These are phyloP conservation scores for Oenanthe javanica DNA, from an alignment of 140 eudicot species.

Conservation along the genomic window DNA sequence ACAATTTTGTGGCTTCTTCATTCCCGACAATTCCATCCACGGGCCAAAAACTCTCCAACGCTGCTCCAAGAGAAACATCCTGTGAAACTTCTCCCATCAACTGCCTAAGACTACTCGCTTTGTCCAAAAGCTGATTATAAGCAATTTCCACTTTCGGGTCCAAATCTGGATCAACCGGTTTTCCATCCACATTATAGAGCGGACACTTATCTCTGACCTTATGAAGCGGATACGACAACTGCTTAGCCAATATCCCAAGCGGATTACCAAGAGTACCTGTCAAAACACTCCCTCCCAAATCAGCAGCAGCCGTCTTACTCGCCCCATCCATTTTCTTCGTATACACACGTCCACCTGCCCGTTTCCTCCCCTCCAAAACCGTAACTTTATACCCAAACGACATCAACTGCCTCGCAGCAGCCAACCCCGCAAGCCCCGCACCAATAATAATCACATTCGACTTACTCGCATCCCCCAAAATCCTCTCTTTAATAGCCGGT, in stretches of 20 bases:
- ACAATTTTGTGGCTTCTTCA: constrained; percentile 56
- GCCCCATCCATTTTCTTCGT: constrained; percentile 68
- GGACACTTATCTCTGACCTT: constrained; percentile 95
- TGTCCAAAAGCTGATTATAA: constrained; percentile 74
- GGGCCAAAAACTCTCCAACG: constrained; percentile 74
- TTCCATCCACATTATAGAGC: constrained; percentile 67
- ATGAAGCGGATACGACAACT: constrained; percentile 68
- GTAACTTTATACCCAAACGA: constrained; percentile 86
- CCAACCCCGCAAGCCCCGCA: constrained; percentile 92
- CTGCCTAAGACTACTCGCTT: constrained; percentile 67
- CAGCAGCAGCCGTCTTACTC: constrained; percentile 65
- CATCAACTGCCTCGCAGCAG: constrained; percentile 93
- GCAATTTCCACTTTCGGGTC: constrained; percentile 70
- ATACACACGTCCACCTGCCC: constrained; percentile 91
- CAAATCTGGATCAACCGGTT: constrained; percentile 59
- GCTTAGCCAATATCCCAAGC: constrained; percentile 87
- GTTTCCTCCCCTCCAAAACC: constrained; percentile 85
- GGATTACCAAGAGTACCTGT: constrained; percentile 99
- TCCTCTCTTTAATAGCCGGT: constrained; percentile 52
- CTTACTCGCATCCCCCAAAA: constrained; percentile 30
- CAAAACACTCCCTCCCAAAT: constrained; percentile 97
- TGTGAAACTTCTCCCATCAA: constrained; percentile 95
- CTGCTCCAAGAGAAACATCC: constrained; percentile 97
- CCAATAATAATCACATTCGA: constrained; percentile 69
- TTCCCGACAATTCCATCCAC: constrained; percentile 42